Percentiles rank a stretch among this genome's conserved stretches.
These are phyloP conservation scores for Trichosporon coremiiforme DNA, from an alignment of 1,284 basidiomycete genomes.

Conservation along the genomic window DNA sequence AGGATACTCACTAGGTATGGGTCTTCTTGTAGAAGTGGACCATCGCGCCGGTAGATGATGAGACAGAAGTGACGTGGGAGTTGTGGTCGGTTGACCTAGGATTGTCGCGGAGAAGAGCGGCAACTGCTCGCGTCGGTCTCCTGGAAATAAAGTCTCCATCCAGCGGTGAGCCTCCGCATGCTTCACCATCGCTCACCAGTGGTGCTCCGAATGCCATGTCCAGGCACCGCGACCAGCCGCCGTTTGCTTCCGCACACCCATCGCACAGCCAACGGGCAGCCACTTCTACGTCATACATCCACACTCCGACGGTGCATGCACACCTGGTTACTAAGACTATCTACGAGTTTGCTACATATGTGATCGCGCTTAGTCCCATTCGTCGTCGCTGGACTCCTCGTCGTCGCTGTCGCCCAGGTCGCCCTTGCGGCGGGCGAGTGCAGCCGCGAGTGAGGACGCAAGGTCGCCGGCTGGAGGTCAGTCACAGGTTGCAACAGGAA, in stretches of 20 bases:
- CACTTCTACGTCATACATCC: conserved; percentile 17
- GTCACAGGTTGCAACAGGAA: background rate
- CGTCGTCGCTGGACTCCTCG: conserved; percentile 84
- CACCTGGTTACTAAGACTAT: background rate
- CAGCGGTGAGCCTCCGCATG: background rate
- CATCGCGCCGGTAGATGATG: conserved; percentile 24
- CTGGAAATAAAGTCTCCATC: conserved; percentile 16
- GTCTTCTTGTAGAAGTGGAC: conserved; percentile 44
- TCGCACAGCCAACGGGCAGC: background rate
- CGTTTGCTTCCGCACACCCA: conserved; percentile 8
- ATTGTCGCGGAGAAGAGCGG: background rate
- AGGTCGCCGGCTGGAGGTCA: conserved; percentile 59
- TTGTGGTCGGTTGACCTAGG: background rate
- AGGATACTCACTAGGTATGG: conserved; percentile 38
- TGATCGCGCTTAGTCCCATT: conserved; percentile 66
- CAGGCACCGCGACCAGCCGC: background rate
- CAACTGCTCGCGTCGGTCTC: background rate
- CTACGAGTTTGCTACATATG: conserved; percentile 1
- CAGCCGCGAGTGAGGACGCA: conserved; percentile 68
- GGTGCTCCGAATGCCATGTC: background rate
- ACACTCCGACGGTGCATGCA: background rate
- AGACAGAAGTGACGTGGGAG: background rate
- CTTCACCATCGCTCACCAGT: background rate
- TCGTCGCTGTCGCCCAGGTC: conserved; percentile 87
- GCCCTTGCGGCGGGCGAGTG: conserved; percentile 76